These are phyloP conservation scores for Ceratocystis cubensis DNA, from an alignment of 2,329 filamentous ascomycete genomes.

Conservation along the genomic window DNA sequence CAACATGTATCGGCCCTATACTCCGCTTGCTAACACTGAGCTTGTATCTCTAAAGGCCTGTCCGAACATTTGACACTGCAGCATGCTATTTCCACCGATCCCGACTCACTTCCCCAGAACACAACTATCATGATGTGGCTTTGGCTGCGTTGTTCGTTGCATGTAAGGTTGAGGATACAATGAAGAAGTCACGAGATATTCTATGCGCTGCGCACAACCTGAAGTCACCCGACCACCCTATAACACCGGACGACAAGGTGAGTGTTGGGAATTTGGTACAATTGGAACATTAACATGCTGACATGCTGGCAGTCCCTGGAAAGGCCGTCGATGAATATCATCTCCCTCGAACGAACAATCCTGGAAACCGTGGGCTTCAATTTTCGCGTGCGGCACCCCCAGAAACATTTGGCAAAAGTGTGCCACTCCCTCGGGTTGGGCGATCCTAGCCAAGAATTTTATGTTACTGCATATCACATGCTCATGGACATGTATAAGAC, in stretches of 20 bases:
- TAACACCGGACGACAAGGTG: slow-evolving; percentile 70
- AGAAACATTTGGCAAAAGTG: slow-evolving; percentile 73
- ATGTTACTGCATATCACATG: slow-evolving; percentile 63
- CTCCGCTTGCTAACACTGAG: slow-evolving; percentile 16
- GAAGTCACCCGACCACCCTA: slow-evolving; percentile 55
- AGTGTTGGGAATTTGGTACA: slow-evolving; percentile 23
- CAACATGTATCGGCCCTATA: no score
- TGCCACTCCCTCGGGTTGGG: slow-evolving; percentile 43
- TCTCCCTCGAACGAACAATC: slow-evolving; percentile 82
- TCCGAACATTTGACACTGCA: slow-evolving; percentile 84
- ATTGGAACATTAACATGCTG: background rate
- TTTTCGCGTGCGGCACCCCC: slow-evolving; percentile 78
- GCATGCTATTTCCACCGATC: slow-evolving; percentile 92
- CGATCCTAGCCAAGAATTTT: slow-evolving; percentile 41
- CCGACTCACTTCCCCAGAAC: slow-evolving; percentile 73
- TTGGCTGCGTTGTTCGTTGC: slow-evolving; percentile 80
- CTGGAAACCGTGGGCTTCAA: slow-evolving; percentile 90
- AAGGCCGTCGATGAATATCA: slow-evolving; percentile 61
- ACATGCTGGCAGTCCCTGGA: slow-evolving; percentile 57
- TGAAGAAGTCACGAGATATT: slow-evolving; percentile 93
- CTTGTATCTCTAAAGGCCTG: slow-evolving; percentile 39
- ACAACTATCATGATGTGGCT: slow-evolving; percentile 75
- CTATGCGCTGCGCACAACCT: slow-evolving; percentile 82
- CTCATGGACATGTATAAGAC: slow-evolving; percentile 86
- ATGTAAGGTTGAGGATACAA: slow-evolving; percentile 94